phyloP scores from a whole-genome alignment of 2,329 filamentous ascomycete genomes.

The Aspergillus sp. region DNA sequence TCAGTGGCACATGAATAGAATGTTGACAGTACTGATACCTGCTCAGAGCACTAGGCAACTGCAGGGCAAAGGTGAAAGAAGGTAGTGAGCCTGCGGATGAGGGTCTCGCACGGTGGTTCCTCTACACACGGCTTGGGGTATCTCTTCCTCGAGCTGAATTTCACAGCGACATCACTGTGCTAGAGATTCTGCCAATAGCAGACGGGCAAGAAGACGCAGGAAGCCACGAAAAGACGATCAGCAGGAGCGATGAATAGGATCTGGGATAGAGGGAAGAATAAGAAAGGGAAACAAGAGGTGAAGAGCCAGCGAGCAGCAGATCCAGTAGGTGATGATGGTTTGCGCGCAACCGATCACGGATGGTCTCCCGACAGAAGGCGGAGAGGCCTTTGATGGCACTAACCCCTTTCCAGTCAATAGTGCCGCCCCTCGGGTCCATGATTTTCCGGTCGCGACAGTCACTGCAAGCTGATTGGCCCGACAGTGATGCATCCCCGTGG shows the following conservation, averaged over 20 bases:
- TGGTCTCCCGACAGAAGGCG: slow-evolving; percentile 35
- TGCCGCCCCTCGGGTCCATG: slow-evolving; percentile 21
- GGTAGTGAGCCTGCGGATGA: slow-evolving; percentile 8
- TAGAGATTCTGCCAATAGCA: slow-evolving; percentile 17
- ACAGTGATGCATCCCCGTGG: slow-evolving; percentile 12
- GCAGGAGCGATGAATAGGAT: background rate
- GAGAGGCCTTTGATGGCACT: slow-evolving; percentile 36
- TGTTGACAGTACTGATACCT: slow-evolving; percentile 7
- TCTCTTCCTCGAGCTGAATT: slow-evolving; percentile 26
- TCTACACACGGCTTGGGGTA: slow-evolving; percentile 27
- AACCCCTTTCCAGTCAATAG: slow-evolving; percentile 25
- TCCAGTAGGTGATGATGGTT: slow-evolving; percentile 30
- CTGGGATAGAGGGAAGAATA: slow-evolving; percentile 1
- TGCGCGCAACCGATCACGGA: slow-evolving; percentile 44
- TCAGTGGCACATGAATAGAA: slow-evolving; percentile 26
- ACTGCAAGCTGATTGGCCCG: slow-evolving; percentile 9
- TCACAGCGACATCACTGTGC: slow-evolving; percentile 33
- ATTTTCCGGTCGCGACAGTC: slow-evolving; percentile 28
- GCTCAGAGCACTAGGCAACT: background rate
- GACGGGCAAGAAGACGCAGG: slow-evolving; percentile 3
- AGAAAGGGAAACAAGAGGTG: slow-evolving; percentile 6
- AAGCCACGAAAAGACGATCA: background rate
- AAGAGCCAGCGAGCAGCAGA: slow-evolving; percentile 23
- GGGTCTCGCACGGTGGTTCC: slow-evolving; percentile 20
- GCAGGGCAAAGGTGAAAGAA: slow-evolving; percentile 1